Evolutionary conservation across 345 rosid species (phyloP), one percentile per base, ranked within the genome.

Genomic region (Camelina neglecta): DNA sequence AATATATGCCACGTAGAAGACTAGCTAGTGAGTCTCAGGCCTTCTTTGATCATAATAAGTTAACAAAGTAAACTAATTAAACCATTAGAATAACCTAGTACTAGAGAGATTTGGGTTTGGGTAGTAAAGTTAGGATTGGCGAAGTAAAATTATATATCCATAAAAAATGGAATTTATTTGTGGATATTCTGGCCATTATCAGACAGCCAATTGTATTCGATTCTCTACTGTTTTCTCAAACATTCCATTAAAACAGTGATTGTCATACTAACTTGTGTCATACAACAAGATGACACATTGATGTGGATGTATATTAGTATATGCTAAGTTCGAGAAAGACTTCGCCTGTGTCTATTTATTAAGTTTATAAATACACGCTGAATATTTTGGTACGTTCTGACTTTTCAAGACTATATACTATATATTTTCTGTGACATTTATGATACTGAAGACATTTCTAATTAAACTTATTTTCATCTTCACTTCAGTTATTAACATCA

Each of bases 361-460:
- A 60, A 20, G 29, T 47, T 47, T 60, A 21, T 21, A 29, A 36
- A 48, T 48, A 31, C 23, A 47, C 36, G 56, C 51, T 48, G 36
- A 57, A 53, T 3, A 2, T 41, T 41, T 45, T 21, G 58, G 78
- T 66, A 65, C 58, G 66, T 44, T 55, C 38, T 73, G 71, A 64
- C 64, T 54, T 73, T 54, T 73, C 77, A 55, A 47, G 47, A 55
- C 44, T 23, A 57, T 0, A 13, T 13, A 18, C 18, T 18, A 56
- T 26, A 6, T 36, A 3, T 56, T 54, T 42, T 53, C 49, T 53
- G 50, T 54, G 51, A 47, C 56, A 64, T 15, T 26, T 29, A 9
- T 47, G 29, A 12, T 15, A 8, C n/a, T n/a, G 2, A 59, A 35
- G 16, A 35, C 20, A 31, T 21, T 29, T 44, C 31, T 29, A 10